Conservation (phyloP, 202 grass and related monocot species). For the Elaeis oleifera region DNA sequence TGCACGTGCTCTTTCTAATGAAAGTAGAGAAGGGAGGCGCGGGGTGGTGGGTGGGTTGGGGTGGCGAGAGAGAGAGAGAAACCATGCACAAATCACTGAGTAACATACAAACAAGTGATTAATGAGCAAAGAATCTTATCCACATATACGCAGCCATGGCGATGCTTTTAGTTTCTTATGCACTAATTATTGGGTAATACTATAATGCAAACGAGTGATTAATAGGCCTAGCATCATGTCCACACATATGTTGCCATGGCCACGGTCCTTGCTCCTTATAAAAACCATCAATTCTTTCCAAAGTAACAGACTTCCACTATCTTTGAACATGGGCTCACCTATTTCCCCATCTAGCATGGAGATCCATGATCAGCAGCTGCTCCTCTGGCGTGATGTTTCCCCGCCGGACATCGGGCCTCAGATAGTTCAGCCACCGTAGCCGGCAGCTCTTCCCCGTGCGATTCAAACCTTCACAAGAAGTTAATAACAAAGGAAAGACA, state of each 20-base stretch:
- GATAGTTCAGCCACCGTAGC: constrained; percentile 42
- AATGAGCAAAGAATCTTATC: too few relatives aligned
- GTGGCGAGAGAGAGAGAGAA: too few relatives aligned
- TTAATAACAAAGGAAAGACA: not conserved
- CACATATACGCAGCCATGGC: too few relatives aligned
- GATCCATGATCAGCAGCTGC: constrained; percentile 37
- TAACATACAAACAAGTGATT: too few relatives aligned
- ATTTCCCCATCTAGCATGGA: constrained; percentile 53
- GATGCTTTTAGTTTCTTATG: too few relatives aligned
- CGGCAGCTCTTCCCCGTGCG: constrained; percentile 47
- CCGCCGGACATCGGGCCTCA: constrained; percentile 37
- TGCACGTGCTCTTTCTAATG: too few relatives aligned
- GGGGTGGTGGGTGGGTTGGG: too few relatives aligned
- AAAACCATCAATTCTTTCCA: too few relatives aligned
- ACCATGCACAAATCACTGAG: too few relatives aligned
- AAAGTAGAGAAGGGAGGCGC: too few relatives aligned
- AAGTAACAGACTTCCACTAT: not conserved
- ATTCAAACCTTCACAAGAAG: constrained; percentile 28
- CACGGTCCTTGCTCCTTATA: not conserved
- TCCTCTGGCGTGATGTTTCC: constrained; percentile 44
- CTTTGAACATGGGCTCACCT: constrained; percentile 24
- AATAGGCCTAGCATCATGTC: not conserved
- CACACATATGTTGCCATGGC: not conserved
- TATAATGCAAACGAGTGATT: not conserved
- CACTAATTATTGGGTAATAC: too few relatives aligned